These are phyloP conservation scores for Hippophae tibetana DNA, from an alignment of 306 rosid genomes.

Conservation along the genomic window DNA sequence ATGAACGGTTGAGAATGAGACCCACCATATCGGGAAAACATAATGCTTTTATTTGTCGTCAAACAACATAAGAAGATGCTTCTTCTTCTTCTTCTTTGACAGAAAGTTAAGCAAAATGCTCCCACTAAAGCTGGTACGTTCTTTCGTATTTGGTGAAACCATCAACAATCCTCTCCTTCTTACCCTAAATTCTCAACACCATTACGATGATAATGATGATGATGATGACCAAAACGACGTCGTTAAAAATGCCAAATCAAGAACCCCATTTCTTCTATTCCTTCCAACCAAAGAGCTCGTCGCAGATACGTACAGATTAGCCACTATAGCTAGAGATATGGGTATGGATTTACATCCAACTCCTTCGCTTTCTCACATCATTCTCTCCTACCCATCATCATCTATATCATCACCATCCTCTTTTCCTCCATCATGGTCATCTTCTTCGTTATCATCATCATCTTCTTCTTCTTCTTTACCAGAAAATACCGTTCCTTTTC, in stretches of 20 bases:
- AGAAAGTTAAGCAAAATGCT: no score
- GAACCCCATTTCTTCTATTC: slow-evolving; percentile 35
- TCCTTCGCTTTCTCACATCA: slow-evolving; percentile 59
- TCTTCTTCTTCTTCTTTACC: slow-evolving; percentile 25
- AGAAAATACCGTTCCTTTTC: slow-evolving; percentile 48
- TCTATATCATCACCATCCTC: slow-evolving; percentile 27
- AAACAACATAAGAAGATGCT: slow-evolving; percentile 21
- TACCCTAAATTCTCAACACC: slow-evolving; percentile 7
- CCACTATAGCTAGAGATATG: slow-evolving; percentile 50
- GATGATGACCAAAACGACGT: neutral
- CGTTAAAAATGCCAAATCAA: slow-evolving; percentile 11
- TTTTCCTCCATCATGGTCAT: slow-evolving; percentile 7
- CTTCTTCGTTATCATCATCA: slow-evolving; percentile 28
- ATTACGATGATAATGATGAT: neutral
- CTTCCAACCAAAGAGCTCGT: slow-evolving; percentile 52
- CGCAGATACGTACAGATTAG: slow-evolving; percentile 41
- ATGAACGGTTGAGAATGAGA: no score
- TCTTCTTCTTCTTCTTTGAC: slow-evolving; percentile 10
- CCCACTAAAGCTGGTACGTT: slow-evolving; percentile 58
- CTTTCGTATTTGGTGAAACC: slow-evolving; percentile 46
- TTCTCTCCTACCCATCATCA: slow-evolving; percentile 37
- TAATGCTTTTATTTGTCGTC: no score
- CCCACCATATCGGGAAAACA: no score
- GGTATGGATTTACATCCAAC: slow-evolving; percentile 55
- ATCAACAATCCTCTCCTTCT: slow-evolving; percentile 34